These are phyloP conservation scores for Hypoxylon sp. DNA, from an alignment of 2,329 filamentous ascomycete species.

Conservation along the genomic window DNA sequence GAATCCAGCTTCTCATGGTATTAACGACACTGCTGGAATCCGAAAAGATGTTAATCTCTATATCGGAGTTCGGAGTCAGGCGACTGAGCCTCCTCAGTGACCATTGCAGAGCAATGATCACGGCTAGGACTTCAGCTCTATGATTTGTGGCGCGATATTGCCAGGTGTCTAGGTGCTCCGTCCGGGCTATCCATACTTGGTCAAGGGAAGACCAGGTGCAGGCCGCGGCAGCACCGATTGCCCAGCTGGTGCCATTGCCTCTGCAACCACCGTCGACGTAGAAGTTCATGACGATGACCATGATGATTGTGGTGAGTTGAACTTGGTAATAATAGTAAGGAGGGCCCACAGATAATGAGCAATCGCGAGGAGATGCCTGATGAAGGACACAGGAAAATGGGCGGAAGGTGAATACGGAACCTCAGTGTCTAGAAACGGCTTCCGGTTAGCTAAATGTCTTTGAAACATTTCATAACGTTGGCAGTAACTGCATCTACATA, in stretches of 20 bases:
- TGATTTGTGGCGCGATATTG: slow-evolving; percentile 50
- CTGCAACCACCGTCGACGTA: slow-evolving; percentile 53
- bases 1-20: slow-evolving; percentile 52
- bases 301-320: slow-evolving; percentile 28
- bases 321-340: not conserved
- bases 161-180: not conserved
- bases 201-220: slow-evolving; percentile 32
- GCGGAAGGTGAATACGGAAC: not conserved
- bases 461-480: no score
- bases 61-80: slow-evolving; percentile 34
- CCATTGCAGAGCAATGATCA: slow-evolving; percentile 62
- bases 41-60: slow-evolving; percentile 51
- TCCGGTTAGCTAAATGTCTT: no score
- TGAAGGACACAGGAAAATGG: not conserved
- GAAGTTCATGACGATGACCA: slow-evolving; percentile 54
- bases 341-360: not conserved
- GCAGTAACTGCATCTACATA: no score
- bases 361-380: no score
- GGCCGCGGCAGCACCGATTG: slow-evolving; percentile 52
- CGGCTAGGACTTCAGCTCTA: slow-evolving; percentile 53
- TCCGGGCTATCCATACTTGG: slow-evolving; percentile 1
- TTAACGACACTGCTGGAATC: slow-evolving; percentile 54
- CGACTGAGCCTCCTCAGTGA: slow-evolving; percentile 54
- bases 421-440: no score
- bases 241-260: slow-evolving; percentile 47